Evolutionary conservation across 441 rosid genomes (phyloP).

Genomic region (Pelargonium cotyledonis): DNA sequence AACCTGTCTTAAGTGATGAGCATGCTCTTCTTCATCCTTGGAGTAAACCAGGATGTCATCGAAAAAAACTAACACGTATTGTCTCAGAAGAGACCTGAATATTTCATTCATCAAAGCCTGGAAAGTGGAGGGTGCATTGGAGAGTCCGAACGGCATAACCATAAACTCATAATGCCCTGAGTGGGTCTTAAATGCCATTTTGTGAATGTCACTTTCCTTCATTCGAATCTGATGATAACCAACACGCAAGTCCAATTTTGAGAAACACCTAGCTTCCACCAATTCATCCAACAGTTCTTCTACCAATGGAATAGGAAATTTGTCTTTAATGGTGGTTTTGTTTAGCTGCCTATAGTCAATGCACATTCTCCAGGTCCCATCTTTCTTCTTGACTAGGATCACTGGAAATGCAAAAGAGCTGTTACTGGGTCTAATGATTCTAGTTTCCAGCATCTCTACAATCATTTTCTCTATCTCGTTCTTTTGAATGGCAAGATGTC

Average conservation of each 20-base stretch:
- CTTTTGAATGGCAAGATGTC: too few relatives aligned
- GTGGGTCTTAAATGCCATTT: not conserved
- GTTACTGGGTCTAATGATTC: too few relatives aligned
- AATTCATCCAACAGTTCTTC: not conserved
- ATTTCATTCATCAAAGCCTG: not conserved
- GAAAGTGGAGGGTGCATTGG: not conserved
- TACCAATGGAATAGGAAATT: not conserved
- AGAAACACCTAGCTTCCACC: not conserved
- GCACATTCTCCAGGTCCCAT: too few relatives aligned
- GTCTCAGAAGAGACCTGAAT: not conserved
- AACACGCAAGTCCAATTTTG: not conserved
- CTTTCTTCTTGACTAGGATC: too few relatives aligned
- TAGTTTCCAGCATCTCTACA: too few relatives aligned
- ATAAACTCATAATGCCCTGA: not conserved
- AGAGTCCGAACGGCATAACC: not conserved
- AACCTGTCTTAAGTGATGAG: not conserved
- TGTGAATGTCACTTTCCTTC: not conserved
- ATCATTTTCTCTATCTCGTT: too few relatives aligned
- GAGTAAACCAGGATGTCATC: not conserved
- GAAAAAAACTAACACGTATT: not conserved
- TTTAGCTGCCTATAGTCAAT: too few relatives aligned
- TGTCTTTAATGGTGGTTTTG: too few relatives aligned
- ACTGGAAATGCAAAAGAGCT: too few relatives aligned
- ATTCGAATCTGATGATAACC: not conserved
- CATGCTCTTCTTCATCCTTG: not conserved